phyloP scores from a whole-genome alignment of 2,329 filamentous ascomycete species.

The Trichoderma afroharzianum region DNA sequence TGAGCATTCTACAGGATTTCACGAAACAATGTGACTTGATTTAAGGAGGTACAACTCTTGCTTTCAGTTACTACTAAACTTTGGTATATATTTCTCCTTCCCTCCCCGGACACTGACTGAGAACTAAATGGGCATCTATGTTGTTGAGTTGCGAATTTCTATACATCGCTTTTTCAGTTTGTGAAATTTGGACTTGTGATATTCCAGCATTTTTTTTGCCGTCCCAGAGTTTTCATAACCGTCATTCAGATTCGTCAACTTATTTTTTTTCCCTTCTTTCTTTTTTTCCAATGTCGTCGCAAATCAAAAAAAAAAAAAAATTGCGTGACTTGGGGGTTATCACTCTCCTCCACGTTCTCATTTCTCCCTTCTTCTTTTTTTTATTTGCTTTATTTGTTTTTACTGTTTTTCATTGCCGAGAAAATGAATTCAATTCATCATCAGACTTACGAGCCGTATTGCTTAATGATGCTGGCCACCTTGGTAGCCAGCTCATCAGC shows the following conservation, averaged over 20 bases:
- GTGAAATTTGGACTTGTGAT: not conserved
- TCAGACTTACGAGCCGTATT: conserved; percentile 38
- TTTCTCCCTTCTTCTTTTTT: not conserved
- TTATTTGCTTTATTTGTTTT: not conserved
- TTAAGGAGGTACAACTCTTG: not conserved
- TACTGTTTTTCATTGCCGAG: not conserved
- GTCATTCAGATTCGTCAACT: conserved; percentile 9
- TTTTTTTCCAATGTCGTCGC: not conserved
- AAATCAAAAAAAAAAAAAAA: too few species aligned
- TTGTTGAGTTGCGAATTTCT: not conserved
- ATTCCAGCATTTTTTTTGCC: not conserved
- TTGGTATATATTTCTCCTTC: not conserved
- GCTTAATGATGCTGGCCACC: conserved; percentile 71
- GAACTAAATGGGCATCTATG: not conserved
- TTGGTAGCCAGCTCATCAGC: conserved; percentile 86
- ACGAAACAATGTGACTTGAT: too few species aligned
- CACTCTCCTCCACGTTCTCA: not conserved
- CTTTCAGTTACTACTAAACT: not conserved
- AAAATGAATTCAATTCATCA: not conserved
- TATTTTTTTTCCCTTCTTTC: not conserved
- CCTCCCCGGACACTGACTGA: not conserved
- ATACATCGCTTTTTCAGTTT: not conserved
- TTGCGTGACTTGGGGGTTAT: not conserved
- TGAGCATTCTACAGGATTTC: not conserved
- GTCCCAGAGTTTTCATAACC: conserved; percentile 13